phyloP scores from a whole-genome alignment of 495 filamentous ascomycete genomes.

The Margaritispora aquatica region DNA sequence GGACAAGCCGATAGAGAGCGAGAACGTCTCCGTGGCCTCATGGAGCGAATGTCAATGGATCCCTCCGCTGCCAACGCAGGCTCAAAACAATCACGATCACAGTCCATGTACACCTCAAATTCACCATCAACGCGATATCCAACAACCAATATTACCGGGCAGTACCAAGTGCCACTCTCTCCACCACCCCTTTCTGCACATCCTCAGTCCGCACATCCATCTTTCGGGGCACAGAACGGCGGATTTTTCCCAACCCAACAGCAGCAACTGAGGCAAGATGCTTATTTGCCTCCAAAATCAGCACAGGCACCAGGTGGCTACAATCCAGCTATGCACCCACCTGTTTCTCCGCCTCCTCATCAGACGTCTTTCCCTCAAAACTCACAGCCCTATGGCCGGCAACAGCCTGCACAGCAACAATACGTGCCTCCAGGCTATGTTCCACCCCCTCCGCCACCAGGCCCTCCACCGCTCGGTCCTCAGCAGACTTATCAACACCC shows the following conservation, averaged over 20 bases:
- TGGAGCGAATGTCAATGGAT: constrained; percentile 92
- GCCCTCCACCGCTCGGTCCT: constrained; percentile 66
- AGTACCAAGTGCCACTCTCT: constrained; percentile 45
- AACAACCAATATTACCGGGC: constrained; percentile 37
- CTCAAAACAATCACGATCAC: constrained; percentile 39
- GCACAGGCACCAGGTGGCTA: constrained; percentile 14
- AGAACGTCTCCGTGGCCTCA: constrained; percentile 76
- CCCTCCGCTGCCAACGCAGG: constrained; percentile 41
- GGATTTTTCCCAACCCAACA: constrained; percentile 25
- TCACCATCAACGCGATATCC: constrained; percentile 38
- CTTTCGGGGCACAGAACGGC: constrained; percentile 26
- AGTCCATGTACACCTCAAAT: constrained; percentile 38
- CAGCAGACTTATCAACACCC: constrained; percentile 60
- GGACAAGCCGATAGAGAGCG: constrained; percentile 80
- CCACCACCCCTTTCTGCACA: constrained; percentile 26
- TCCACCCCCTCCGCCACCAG: constrained; percentile 84
- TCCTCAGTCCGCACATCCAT: constrained; percentile 28
- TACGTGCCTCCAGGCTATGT: constrained; percentile 75
- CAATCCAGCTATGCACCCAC: constrained; percentile 33
- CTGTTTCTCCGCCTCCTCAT: constrained; percentile 48
- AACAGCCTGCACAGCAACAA: constrained; percentile 30
- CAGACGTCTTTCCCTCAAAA: constrained; percentile 37
- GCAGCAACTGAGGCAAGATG: constrained; percentile 8
- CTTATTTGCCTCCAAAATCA: constrained; percentile 11
- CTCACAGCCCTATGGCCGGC: constrained; percentile 48